A percentile compares a stretch with the other conserved stretches of the same genome.
Conservation (phyloP, 306 rosid species). For the Pyrus betulifolia region DNA sequence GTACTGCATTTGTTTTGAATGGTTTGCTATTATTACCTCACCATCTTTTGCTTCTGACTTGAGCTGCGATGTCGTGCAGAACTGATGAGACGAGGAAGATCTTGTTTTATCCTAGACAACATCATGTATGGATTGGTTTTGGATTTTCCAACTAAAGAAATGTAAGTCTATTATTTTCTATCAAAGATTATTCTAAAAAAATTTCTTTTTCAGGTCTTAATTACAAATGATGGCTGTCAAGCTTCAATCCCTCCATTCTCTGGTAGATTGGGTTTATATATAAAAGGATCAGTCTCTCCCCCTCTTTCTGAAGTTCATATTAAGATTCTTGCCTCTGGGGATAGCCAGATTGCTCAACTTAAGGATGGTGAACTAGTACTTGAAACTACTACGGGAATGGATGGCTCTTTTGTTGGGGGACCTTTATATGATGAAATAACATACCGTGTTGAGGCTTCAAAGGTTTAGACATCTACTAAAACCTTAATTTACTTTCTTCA, state of each 20-base stretch:
- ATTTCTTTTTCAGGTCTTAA: constrained; percentile 41
- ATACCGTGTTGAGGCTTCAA: constrained; percentile 68
- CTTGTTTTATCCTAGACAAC: constrained; percentile 77
- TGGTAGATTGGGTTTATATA: constrained; percentile 67
- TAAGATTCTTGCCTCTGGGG: constrained; percentile 65
- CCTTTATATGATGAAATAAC: constrained; percentile 82
- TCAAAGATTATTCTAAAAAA: constrained; percentile 14
- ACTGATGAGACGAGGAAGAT: constrained; percentile 50
- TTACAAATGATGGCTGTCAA: constrained; percentile 77
- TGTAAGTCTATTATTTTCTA: background rate
- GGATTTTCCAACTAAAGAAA: background rate
- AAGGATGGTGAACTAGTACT: constrained; percentile 68
- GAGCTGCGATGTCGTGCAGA: constrained; percentile 40
- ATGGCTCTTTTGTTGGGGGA: constrained; percentile 76
- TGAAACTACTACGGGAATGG: constrained; percentile 65
- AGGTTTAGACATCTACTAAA: constrained; percentile 42
- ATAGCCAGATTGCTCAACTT: constrained; percentile 52
- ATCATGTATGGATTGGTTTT: constrained; percentile 47
- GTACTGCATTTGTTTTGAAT: constrained; percentile 4
- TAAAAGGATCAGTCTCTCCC: constrained; percentile 86
- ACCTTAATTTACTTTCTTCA: background rate
- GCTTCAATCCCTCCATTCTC: constrained; percentile 58
- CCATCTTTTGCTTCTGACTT: constrained; percentile 12
- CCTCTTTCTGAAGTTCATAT: constrained; percentile 73
- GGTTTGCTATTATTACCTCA: constrained; percentile 3